phyloP scores from a whole-genome alignment of 768 basidiomycete genomes.

The Cystofilobasidium bisporidii region DNA sequence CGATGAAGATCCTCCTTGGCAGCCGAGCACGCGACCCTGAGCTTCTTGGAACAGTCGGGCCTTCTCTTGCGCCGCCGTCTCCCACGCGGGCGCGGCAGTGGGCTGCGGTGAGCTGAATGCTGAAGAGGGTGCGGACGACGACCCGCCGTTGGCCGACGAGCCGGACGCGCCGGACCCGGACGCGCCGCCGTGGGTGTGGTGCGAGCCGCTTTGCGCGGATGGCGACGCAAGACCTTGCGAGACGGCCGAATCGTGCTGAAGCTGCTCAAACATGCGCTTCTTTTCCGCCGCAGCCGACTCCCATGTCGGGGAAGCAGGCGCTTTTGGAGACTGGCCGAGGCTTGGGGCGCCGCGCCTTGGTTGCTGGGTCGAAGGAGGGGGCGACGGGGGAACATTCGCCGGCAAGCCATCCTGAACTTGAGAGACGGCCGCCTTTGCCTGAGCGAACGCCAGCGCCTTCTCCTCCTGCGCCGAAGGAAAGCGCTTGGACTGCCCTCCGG shows the following conservation, averaged over 20 bases:
- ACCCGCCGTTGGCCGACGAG: neutral
- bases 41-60: constrained; percentile 7
- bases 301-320: neutral
- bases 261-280: constrained; percentile 18
- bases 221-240: neutral
- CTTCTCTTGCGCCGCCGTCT: constrained; percentile 11
- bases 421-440: constrained; percentile 5
- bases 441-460: constrained; percentile 12
- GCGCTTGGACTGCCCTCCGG: neutral
- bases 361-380: too few relatives aligned
- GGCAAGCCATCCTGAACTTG: neutral
- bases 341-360: neutral
- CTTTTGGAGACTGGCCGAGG: neutral
- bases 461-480: constrained; percentile 18
- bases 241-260: neutral
- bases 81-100: neutral
- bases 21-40: neutral
- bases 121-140: too few relatives aligned
- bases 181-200: too few relatives aligned
- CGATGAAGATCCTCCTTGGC: too few relatives aligned
- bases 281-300: constrained; percentile 21
- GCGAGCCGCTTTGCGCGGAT: too few relatives aligned
- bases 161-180: too few relatives aligned
- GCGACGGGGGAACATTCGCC: neutral
- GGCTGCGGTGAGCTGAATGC: too few relatives aligned